Evolutionary conservation across 2,329 filamentous ascomycete genomes (phyloP).

Genomic region (Raffaelea albimanens): DNA sequence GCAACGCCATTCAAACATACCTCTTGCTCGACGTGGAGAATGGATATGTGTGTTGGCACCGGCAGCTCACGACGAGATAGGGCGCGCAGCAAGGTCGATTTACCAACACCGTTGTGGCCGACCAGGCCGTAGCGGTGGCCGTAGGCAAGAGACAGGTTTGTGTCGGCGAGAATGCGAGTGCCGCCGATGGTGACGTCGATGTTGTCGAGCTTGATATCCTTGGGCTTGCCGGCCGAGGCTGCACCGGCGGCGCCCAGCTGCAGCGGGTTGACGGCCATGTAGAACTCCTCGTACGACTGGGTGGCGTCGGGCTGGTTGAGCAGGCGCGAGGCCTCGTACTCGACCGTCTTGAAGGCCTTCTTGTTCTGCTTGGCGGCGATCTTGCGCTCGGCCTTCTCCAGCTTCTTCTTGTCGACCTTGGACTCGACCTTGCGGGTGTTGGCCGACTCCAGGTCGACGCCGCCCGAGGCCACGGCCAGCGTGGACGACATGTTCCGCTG

Average conservation of each 20-base stretch:
- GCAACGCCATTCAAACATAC: constrained; percentile 30
- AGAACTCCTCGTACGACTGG: constrained; percentile 97
- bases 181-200: constrained; percentile 92
- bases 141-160: constrained; percentile 80
- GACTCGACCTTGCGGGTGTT: constrained; percentile 92
- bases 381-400: constrained; percentile 96
- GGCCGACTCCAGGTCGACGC: constrained; percentile 87
- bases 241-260: constrained; percentile 67
- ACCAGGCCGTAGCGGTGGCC: constrained; percentile 93
- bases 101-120: constrained; percentile 91
- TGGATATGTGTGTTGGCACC: constrained; percentile 95
- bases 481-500: constrained; percentile 96
- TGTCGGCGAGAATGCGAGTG: constrained; percentile 81
- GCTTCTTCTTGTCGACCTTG: constrained; percentile 90
- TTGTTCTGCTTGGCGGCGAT: constrained; percentile 97
- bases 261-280: constrained; percentile 97
- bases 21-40: constrained; percentile 98
- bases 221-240: constrained; percentile 72
- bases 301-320: constrained; percentile 73
- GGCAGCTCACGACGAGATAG: constrained; percentile 87
- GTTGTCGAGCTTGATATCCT: constrained; percentile 96
- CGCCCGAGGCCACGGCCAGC: constrained; percentile 72
- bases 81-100: constrained; percentile 87
- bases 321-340: constrained; percentile 90
- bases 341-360: constrained; percentile 95